Base-by-base conservation (phyloP, 2,329 filamentous ascomycete genomes). In the Pseudogymnoascus sp. region DNA sequence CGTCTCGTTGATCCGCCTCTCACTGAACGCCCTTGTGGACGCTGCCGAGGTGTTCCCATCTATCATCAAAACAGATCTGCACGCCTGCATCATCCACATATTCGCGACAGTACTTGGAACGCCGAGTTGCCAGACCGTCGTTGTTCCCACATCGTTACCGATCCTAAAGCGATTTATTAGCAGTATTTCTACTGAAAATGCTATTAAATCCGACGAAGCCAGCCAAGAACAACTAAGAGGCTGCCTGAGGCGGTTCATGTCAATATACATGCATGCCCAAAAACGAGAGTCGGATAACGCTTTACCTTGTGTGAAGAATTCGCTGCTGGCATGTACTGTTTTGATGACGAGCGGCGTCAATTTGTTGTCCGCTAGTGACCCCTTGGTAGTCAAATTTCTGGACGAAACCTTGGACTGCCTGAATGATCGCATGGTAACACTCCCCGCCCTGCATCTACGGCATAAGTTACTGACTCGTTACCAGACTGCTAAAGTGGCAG, bases 51-150 rank as follows among this genome's bases (percentile, higher is more conserved):
- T 97, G 13, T 99, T 99, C 75, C 95, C 95, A 0, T 86, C 90
- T 1, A 92, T 99, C 69, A 99, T 99, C 78, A 94, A 94, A 72
- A 93, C 92, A 8, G 94, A 99, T 73, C 81, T 99, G 5, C 92
- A 97, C 71, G 93, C 94, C 39, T 97, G 93, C 71, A 96, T 97
- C 67, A 84, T 99, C 59, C 92, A 99, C 77, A 96, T 97, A 61
- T 97, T 97, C 72, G 89, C 90, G 61, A 96, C 92, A 0, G 94
- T 96, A 62, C 82, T 99, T 10, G 89, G 90, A 12, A 97, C 92
- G 0, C 88, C 90, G 0, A 81, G 86, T 9, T 97, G 93, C 70
- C 95, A 99, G 75, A 85, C 90, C 27, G 82, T 90, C 37, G 90
- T 97, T 33, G 87, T 97, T 0, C 93, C 94, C 0, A 90, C 95